phyloP scores from a whole-genome alignment of 768 basidiomycete species.

The Amanita brunnescens region DNA sequence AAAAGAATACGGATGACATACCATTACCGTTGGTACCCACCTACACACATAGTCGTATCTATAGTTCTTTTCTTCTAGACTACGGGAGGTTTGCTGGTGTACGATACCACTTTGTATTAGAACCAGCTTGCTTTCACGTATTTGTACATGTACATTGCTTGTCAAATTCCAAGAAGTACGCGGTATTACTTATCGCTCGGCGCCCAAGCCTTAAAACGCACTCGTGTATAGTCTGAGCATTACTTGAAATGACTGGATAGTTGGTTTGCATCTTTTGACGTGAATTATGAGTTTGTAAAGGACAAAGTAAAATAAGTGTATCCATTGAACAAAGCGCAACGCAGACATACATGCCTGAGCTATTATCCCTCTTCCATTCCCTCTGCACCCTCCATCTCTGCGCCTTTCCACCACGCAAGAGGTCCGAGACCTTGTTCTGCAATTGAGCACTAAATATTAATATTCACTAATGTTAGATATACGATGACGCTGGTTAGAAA shows the following conservation, averaged over 20 bases:
- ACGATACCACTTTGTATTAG: background rate
- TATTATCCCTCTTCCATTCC: conserved; percentile 35
- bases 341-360: background rate
- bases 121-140: no score
- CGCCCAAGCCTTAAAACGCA: no score
- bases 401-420: conserved; percentile 63
- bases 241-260: no score
- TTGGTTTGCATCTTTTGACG: no score
- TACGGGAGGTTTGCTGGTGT: background rate
- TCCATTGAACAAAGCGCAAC: background rate
- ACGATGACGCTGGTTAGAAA: background rate
- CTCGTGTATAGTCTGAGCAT: no score
- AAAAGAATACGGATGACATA: background rate
- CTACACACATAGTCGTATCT: background rate
- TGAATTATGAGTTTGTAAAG: background rate
- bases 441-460: conserved; percentile 58
- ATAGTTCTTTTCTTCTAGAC: background rate
- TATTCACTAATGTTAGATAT: background rate
- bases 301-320: background rate
- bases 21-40: no score
- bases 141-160: no score
- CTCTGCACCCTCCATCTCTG: conserved; percentile 28
- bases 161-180: no score
- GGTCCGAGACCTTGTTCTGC: conserved; percentile 78
- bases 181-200: no score